Conservation (phyloP, 306 rosid genomes). For the Glycine tomentella region DNA sequence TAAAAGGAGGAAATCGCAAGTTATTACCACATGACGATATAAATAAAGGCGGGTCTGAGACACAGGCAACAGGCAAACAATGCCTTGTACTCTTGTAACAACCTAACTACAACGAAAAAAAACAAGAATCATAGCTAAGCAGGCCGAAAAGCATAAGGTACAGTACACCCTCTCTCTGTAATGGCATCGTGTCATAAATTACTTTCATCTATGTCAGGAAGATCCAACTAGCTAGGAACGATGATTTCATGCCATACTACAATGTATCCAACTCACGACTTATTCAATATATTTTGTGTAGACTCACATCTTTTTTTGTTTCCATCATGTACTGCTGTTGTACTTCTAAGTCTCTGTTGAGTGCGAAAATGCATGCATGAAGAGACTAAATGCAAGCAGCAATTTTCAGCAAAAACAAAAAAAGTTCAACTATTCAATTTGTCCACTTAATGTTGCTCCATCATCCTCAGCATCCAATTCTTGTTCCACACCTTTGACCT, state of each 20-base stretch:
- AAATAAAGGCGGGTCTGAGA: not conserved
- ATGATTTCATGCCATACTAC: constrained; percentile 34
- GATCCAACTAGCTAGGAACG: constrained; percentile 42
- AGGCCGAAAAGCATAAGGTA: not conserved
- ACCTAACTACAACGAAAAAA: constrained; percentile 13
- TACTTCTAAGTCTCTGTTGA: constrained; percentile 14
- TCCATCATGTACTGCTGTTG: constrained; percentile 45
- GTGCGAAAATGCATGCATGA: constrained; percentile 16
- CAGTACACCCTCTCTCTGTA: constrained; percentile 18
- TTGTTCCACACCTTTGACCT: constrained; percentile 95
- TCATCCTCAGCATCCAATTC: constrained; percentile 80
- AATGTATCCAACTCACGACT: constrained; percentile 29
- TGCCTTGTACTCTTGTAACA: constrained; percentile 13
- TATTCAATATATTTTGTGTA: constrained; percentile 27
- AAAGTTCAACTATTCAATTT: constrained; percentile 55
- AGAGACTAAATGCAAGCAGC: constrained; percentile 14
- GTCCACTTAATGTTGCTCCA: constrained; percentile 62
- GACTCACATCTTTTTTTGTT: constrained; percentile 34
- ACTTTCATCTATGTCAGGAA: constrained; percentile 22
- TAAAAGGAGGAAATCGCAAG: too few species aligned
- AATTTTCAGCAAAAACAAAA: constrained; percentile 5
- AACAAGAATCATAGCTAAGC: constrained; percentile 29
- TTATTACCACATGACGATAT: not conserved
- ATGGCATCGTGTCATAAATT: constrained; percentile 27
- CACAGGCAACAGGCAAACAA: constrained; percentile 1